Evolutionary conservation across 345 rosid species (phyloP), one percentile per base, ranked within the genome.

Genomic region (Noccaea bulbosa): DNA sequence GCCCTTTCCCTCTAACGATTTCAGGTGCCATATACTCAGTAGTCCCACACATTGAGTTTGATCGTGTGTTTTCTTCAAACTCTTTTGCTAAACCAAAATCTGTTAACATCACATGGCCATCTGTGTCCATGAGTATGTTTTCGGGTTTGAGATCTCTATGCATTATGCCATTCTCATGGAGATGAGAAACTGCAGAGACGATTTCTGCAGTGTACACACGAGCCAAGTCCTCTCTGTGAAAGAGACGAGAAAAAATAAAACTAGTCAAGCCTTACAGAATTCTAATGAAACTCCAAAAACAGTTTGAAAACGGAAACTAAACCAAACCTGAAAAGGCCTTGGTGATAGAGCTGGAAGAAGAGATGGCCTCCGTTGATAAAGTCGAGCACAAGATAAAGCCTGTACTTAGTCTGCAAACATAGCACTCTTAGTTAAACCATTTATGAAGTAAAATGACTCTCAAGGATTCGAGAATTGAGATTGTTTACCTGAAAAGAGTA

Each of bases 71-170:
- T 79, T 91, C 93, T 43, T 88, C 91, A 68, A 93, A 81, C 68
- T 93, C 78, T 70, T 93, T 93, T 35, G 97, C 97, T 57, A 93
- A 78, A 66, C 97, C 97, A 79, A 93, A 93, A 69, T 93, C 99
- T 15, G 97, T 91, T 77, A 89, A 62, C 87, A 85, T 82, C 84
- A 93, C 96, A 65, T 93, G 97, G 70, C 97, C 99, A 62, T 93
- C 96, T 14, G 71, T 82, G 79, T 83, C 96, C 85, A 93, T 59
- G 30, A 93, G 86, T 71, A 93, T 85, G 75, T 93, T 93, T 78
- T 93, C 99, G 2, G 98, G 99, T 75, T 93, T 93, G 15, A 93
- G 91, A 78, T 93, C 99, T 79, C 98, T 86, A 75, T 93, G 98
- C 98, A 93, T 93, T 64, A 93, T 85, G 71, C 96, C 97, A 54